These are phyloP conservation scores for Neurospora hispaniola DNA, from an alignment of 495 filamentous ascomycete genomes.

Conservation along the genomic window DNA sequence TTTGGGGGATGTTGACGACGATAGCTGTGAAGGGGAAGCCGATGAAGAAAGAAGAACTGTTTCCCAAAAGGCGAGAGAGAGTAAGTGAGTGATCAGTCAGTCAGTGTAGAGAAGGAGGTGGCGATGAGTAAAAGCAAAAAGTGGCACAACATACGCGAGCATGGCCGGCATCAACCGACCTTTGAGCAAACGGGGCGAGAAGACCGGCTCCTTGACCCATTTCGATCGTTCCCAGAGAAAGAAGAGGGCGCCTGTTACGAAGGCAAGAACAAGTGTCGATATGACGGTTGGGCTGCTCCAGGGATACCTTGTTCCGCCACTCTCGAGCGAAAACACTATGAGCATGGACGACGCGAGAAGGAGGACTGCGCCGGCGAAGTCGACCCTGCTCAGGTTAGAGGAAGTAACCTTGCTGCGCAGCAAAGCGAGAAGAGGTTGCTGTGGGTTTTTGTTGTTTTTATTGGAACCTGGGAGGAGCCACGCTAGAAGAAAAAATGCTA, in stretches of 20 bases:
- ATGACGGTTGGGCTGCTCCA: conserved; percentile 16
- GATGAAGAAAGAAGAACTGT: conserved; percentile 11
- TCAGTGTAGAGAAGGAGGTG: background rate
- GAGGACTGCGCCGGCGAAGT: conserved; percentile 15
- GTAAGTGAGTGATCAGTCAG: background rate
- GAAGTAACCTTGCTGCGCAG: background rate
- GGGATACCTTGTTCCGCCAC: conserved; percentile 12
- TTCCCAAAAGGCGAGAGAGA: background rate
- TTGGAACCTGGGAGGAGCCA: background rate
- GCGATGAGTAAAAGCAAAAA: background rate
- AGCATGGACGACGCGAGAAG: conserved; percentile 15
- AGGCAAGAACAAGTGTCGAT: conserved; percentile 12
- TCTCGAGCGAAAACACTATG: conserved; percentile 24
- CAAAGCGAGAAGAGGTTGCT: background rate
- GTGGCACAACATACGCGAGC: background rate
- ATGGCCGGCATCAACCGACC: conserved; percentile 16
- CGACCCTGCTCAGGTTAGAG: conserved; percentile 9
- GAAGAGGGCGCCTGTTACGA: conserved; percentile 15
- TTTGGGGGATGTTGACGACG: conserved; percentile 22
- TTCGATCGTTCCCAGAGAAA: conserved; percentile 18
- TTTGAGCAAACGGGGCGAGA: conserved; percentile 17
- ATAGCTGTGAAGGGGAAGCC: conserved; percentile 21
- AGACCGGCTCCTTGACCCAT: conserved; percentile 18
- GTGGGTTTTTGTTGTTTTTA: background rate
- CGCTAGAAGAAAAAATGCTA: conserved; percentile 15